A percentile compares a stretch with the other conserved stretches of the same genome.
These are phyloP conservation scores for Anisodus tanguticus DNA, from an alignment of 257 asterid species.

Conservation along the genomic window DNA sequence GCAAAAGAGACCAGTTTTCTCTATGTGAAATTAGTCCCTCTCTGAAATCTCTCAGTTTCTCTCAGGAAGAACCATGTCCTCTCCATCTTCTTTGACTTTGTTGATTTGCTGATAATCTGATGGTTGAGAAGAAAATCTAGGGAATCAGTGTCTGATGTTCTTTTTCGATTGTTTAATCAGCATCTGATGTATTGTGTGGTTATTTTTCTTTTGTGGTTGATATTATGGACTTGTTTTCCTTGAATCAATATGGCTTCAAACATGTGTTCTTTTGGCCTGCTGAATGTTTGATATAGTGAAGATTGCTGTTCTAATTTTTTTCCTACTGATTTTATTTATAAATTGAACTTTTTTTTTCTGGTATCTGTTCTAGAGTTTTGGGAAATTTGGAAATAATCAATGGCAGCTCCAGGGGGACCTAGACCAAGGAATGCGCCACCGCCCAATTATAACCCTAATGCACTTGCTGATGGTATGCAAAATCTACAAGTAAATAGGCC, in stretches of 20 bases:
- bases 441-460: slow-evolving; percentile 74
- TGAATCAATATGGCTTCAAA: slow-evolving; percentile 3
- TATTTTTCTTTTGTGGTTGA: not conserved
- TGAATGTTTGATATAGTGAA: not conserved
- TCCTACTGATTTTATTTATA: not conserved
- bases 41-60: not conserved
- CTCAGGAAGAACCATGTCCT: not conserved
- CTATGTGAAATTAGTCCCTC: not conserved
- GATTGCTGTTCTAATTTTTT: not conserved
- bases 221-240: not conserved
- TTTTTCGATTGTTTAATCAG: not conserved
- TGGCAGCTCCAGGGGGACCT: slow-evolving; percentile 93
- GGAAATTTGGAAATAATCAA: slow-evolving; percentile 43
- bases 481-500: slow-evolving; percentile 74
- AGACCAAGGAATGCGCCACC: slow-evolving; percentile 88
- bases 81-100: not conserved
- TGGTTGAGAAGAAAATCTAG: too few relatives aligned
- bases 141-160: not conserved
- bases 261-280: not conserved
- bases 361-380: slow-evolving; percentile 9
- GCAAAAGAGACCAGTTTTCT: not conserved
- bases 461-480: slow-evolving; percentile 79
- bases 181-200: not conserved
- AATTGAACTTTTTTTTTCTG: not conserved
- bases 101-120: too few relatives aligned